phyloP scores from a whole-genome alignment of 2,329 filamentous ascomycete species.

The Thermothelomyces thermophilus region DNA sequence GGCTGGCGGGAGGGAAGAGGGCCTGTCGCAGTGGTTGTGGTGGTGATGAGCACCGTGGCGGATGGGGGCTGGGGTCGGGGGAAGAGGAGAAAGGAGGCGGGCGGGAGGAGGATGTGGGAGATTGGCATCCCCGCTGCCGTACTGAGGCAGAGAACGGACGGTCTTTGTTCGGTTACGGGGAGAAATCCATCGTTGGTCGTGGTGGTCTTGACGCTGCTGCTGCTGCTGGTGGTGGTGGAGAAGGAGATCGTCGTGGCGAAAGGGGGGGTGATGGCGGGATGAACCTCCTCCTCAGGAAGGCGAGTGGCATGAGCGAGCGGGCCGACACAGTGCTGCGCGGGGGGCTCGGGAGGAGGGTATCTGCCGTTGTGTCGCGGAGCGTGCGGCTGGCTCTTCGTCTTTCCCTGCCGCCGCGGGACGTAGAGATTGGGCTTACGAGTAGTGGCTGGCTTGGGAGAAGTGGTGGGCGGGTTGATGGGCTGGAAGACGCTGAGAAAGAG shows the following conservation, averaged over 20 bases:
- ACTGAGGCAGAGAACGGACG: no score
- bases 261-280: no score
- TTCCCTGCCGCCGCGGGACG: neutral
- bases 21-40: neutral
- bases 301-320: neutral
- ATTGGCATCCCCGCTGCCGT: no score
- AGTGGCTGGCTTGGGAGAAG: neutral
- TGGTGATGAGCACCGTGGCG: neutral
- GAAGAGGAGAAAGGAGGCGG: no score
- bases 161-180: no score
- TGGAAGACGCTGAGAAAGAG: neutral
- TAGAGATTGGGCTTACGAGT: neutral
- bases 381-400: neutral
- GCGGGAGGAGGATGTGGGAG: no score
- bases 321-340: neutral
- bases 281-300: no score
- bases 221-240: no score
- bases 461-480: neutral
- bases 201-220: no score
- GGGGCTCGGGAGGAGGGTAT: conserved; percentile 9
- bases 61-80: no score
- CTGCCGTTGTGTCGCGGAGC: neutral
- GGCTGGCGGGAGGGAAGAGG: neutral
- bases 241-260: neutral
- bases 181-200: no score